These are phyloP conservation scores for Stereocaulon alpinum DNA, from an alignment of 495 filamentous ascomycete species.

Conservation along the genomic window DNA sequence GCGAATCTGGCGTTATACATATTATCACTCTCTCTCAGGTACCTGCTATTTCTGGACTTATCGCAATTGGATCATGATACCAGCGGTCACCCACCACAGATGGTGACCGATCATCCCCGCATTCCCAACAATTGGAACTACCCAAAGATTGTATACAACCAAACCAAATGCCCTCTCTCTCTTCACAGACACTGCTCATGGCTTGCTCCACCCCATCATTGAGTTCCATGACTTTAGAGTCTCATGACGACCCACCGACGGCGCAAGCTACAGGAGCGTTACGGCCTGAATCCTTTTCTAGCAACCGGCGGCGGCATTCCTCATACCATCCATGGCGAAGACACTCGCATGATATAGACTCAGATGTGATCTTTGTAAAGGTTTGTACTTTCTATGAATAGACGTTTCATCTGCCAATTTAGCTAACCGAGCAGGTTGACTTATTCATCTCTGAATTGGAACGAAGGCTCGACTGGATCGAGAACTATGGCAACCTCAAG, in stretches of 20 bases:
- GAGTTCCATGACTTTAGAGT: slow-evolving; percentile 32
- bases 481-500: slow-evolving; percentile 73
- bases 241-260: slow-evolving; percentile 26
- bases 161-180: slow-evolving; percentile 6
- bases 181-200: slow-evolving; percentile 27
- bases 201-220: slow-evolving; percentile 35
- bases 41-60: background rate
- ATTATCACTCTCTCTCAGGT: background rate
- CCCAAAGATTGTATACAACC: background rate
- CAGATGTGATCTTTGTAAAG: slow-evolving; percentile 57
- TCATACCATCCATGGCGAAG: slow-evolving; percentile 47
- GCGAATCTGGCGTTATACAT: background rate
- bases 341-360: slow-evolving; percentile 55
- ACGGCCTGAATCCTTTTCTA: background rate
- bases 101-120: background rate
- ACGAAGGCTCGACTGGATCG: slow-evolving; percentile 75
- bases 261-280: slow-evolving; percentile 1
- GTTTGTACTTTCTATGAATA: slow-evolving; percentile 26
- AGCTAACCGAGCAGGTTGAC: slow-evolving; percentile 51
- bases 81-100: background rate
- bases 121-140: background rate
- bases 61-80: background rate
- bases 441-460: slow-evolving; percentile 83
- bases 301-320: slow-evolving; percentile 50
- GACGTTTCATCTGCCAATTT: too few species aligned